phyloP scores from a whole-genome alignment of 306 rosid species.

The Lablab purpureus region DNA sequence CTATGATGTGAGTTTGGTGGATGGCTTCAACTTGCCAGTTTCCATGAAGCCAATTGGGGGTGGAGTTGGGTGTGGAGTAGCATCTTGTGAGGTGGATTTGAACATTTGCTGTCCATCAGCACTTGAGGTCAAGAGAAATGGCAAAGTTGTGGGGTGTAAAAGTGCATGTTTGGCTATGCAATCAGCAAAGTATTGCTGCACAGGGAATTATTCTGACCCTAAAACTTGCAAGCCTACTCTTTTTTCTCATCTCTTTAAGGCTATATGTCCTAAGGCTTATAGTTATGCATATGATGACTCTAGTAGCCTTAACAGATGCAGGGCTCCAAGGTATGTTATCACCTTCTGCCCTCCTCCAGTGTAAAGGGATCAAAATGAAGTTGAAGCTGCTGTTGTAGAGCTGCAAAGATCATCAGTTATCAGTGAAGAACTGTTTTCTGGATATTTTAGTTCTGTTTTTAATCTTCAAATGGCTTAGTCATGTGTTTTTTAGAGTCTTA shows the following conservation, averaged over 20 bases:
- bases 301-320: constrained; percentile 84
- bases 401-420: constrained; percentile 33
- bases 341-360: constrained; percentile 87
- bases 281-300: constrained; percentile 95
- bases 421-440: constrained; percentile 24
- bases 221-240: constrained; percentile 88
- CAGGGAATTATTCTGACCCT: constrained; percentile 80
- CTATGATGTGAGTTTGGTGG: constrained; percentile 93
- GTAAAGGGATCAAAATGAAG: constrained; percentile 13
- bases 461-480: constrained; percentile 25
- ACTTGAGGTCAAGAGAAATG: constrained; percentile 78
- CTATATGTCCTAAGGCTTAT: constrained; percentile 98
- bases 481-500: background rate
- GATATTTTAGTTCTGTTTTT: constrained; percentile 23
- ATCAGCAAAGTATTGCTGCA: constrained; percentile 94
- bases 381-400: constrained; percentile 31
- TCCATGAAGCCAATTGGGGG: constrained; percentile 95
- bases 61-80: constrained; percentile 89
- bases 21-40: constrained; percentile 94
- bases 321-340: constrained; percentile 86
- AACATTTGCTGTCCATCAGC: constrained; percentile 92
- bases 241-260: constrained; percentile 86
- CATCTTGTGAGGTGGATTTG: constrained; percentile 91
- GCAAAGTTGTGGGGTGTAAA: constrained; percentile 86
- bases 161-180: constrained; percentile 99